Evolutionary conservation across 1,284 basidiomycete species (phyloP), one percentile per base, ranked within the genome.

Genomic region (Inonotus obliquus): DNA sequence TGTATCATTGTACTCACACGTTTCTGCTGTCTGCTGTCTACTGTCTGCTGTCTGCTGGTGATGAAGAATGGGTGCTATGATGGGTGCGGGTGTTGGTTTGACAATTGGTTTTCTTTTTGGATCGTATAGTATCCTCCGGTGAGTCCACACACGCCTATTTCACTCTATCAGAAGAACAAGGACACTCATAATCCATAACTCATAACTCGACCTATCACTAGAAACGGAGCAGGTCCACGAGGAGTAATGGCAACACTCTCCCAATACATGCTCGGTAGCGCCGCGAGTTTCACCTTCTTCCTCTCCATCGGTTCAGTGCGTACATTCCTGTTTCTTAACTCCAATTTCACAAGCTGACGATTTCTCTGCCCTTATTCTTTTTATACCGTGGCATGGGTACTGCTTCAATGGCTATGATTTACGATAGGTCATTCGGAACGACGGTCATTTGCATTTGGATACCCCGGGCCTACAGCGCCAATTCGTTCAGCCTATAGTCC

Each of bases 91-190:
- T 67, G 94, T 96, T 62, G 94, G 94, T 32, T 81, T 96, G 54
- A 96, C 94, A 39, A 96, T 96, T 70, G 94, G 94, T n/a, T 96
- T 97, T 77, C 87, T 97, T 66, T 97, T 97, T 71, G 94, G 94
- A 54, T 86, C 88, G 41, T 96, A 89, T 78, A 94, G 87, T 67
- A 92, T 97, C 71, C 76, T 97, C 47, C 81, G 93, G 94, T 92
- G 35, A 52, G 27, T 35, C 19, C 4, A 2, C 32, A 17, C 7
- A 35, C 19, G 29, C 32, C 1, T 17, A 17, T 32, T 32, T 32
- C 9, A 4, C 9, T 4, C 23, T 11, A 27, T 52, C 51, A 27
- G 14, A 68, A 66, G 83, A 35, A 49, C 53, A 35, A 62, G 23
- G 54, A 23, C 19, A 60, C 59, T n/a, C 29, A 17, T 17, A 44